These are phyloP conservation scores for Jamesozyma rosinii DNA, from an alignment of 805 yeast genomes.

Conservation along the genomic window DNA sequence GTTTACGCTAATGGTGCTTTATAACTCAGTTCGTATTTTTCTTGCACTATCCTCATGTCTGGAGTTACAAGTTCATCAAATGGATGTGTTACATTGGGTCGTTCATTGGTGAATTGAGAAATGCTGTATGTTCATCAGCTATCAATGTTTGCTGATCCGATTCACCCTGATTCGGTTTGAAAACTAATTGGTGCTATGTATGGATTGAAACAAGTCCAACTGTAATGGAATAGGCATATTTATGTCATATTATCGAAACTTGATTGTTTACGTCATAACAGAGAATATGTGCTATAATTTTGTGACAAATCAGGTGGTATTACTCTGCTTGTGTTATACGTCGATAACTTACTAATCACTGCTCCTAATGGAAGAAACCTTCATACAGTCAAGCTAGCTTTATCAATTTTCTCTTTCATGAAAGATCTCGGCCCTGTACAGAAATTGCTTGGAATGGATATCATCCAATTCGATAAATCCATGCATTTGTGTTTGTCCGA, in stretches of 20 bases:
- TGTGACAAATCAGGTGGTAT: neutral
- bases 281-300: constrained; percentile 6
- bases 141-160: constrained; percentile 3
- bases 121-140: constrained; percentile 5
- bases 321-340: constrained; percentile 4
- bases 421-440: constrained; percentile 5
- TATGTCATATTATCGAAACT: constrained; percentile 21
- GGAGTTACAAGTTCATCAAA: constrained; percentile 9
- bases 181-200: constrained; percentile 9
- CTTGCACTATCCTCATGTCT: constrained; percentile 5
- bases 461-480: neutral
- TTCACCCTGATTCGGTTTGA: constrained; percentile 8
- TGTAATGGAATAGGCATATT: constrained; percentile 27
- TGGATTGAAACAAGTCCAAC: constrained; percentile 11
- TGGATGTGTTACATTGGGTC: constrained; percentile 18
- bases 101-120: constrained; percentile 9
- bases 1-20: constrained; percentile 23
- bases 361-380: neutral
- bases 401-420: neutral
- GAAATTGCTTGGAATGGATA: constrained; percentile 5
- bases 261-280: constrained; percentile 10
- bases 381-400: neutral
- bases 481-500: constrained; percentile 2
- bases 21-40: constrained; percentile 11
- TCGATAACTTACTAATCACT: constrained; percentile 7